Evolutionary conservation across 1,284 basidiomycete genomes (phyloP).

Genomic region (Papiliotrema terrestris): DNA sequence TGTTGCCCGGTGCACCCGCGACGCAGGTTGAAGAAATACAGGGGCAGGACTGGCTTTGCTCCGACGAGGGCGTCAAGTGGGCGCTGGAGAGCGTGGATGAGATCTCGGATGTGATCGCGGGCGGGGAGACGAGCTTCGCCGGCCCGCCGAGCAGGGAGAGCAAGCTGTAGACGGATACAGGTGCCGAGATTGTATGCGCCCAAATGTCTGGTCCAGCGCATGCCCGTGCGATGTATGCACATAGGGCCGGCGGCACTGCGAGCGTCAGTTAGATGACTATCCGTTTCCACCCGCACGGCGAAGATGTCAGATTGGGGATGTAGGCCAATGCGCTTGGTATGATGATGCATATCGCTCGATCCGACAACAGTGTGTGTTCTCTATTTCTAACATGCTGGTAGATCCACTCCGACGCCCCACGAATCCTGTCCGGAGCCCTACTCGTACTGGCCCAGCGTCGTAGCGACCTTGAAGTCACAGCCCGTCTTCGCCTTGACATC

Average conservation of each 20-base stretch:
- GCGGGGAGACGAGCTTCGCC: constrained; percentile 24
- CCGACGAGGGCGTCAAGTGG: constrained; percentile 90
- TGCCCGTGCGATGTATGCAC: too few species aligned
- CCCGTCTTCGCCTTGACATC: constrained; percentile 82
- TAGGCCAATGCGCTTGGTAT: too few species aligned
- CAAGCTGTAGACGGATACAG: constrained; percentile 6
- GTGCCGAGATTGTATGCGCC: too few species aligned
- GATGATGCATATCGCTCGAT: too few species aligned
- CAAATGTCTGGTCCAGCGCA: too few species aligned
- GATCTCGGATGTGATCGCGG: constrained; percentile 23
- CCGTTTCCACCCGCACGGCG: too few species aligned
- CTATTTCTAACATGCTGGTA: too few species aligned
- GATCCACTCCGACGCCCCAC: too few species aligned
- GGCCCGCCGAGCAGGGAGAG: constrained; percentile 7
- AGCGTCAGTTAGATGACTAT: too few species aligned
- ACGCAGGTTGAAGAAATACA: constrained; percentile 55
- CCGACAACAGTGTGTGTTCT: too few species aligned
- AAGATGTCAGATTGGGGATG: too few species aligned
- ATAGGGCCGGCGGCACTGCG: too few species aligned
- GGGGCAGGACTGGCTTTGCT: constrained; percentile 77
- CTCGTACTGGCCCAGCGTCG: constrained; percentile 36
- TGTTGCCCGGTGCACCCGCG: constrained; percentile 61
- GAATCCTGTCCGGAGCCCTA: background rate
- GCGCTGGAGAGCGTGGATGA: constrained; percentile 80
- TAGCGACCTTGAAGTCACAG: constrained; percentile 62